Evolutionary conservation across 1,284 basidiomycete genomes (phyloP), one percentile per base, ranked within the genome.

Genomic region (Phellopilus nigrolimitatus): DNA sequence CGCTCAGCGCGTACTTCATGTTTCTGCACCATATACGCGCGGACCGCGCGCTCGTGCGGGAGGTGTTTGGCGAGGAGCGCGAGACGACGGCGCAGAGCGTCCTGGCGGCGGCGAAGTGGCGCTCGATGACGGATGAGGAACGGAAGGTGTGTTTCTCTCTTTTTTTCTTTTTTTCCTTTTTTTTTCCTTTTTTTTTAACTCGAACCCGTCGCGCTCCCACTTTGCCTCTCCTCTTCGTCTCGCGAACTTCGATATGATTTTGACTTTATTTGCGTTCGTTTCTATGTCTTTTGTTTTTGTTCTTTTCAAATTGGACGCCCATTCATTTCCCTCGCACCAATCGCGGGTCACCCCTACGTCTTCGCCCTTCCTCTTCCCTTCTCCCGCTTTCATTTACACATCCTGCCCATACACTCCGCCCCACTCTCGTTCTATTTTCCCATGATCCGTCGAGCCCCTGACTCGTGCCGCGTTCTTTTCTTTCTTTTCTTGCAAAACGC

Each of bases 61-160:
- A 87, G 19, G 84, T 97, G 13, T 95, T 95, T 70, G 90, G 88
- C n/a, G 86, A 89, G 47, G 93, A 95, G 71, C 86, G 82, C 39
- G 94, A 95, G 71, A 95, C 95, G 3, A 95, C 94, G 33, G 90
- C 89, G 69, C 95, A 97, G 72, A 94, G 91, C 68, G 91, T 95
- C 3, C 75, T 97, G 46, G 94, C 94, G 47, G 94, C 94, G 42
- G 84, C 86, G 56, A 88, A 88, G 67, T 97, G 94, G 94, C 79
- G 93, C 57, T 84, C 81, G 47, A 88, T 97, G 79, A 86, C 84
- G 38, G 91, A 95, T 67, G 88, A 87, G 37, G 91, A 97, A 70
- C 86, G 93, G 66, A 89, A 88, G 78, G 91, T 92, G 62, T 52
- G 74, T 66, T 33, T 48, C 55, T 53, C 30, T 37, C 48, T 57